Conservation (phyloP, 2,329 filamentous ascomycete species). For the Claviceps maximensis region DNA sequence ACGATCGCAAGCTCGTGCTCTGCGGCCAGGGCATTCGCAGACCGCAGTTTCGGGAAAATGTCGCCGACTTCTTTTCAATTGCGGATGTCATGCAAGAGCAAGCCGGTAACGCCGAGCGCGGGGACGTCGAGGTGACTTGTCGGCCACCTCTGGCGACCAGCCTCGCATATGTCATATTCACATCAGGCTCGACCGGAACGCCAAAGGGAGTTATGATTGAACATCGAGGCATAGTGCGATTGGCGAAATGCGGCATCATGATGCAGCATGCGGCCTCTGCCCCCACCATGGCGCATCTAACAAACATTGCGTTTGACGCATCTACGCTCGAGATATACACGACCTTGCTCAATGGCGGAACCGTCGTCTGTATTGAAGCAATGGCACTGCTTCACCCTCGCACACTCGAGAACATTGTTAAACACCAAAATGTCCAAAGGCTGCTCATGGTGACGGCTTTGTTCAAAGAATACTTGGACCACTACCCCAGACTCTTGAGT, state of each 20-base stretch:
- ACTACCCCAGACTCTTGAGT: not conserved
- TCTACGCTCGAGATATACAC: conserved; percentile 9
- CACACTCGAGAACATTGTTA: not conserved
- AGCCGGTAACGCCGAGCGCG: not conserved
- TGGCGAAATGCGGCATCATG: not conserved
- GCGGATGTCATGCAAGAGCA: not conserved
- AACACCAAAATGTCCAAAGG: not conserved
- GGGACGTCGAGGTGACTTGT: not conserved
- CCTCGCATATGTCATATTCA: conserved; percentile 3
- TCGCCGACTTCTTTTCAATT: not conserved
- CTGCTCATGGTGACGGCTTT: not conserved
- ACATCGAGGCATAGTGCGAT: not conserved
- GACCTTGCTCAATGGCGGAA: conserved; percentile 8
- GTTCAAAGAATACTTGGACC: not conserved
- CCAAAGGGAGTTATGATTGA: conserved; percentile 3
- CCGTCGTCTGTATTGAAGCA: conserved; percentile 7
- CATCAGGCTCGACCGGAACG: not conserved
- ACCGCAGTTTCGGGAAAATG: not conserved
- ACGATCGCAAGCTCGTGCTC: not conserved
- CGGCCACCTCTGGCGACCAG: not conserved
- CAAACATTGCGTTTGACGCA: conserved; percentile 9
- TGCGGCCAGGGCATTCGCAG: not conserved
- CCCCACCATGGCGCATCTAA: conserved; percentile 2
- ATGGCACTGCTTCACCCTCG: conserved; percentile 5
- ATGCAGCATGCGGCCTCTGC: not conserved